Percentiles rank a stretch among this genome's conserved stretches.
phyloP scores from a whole-genome alignment of 306 rosid species.

The apple (Malus domestica) region DNA sequence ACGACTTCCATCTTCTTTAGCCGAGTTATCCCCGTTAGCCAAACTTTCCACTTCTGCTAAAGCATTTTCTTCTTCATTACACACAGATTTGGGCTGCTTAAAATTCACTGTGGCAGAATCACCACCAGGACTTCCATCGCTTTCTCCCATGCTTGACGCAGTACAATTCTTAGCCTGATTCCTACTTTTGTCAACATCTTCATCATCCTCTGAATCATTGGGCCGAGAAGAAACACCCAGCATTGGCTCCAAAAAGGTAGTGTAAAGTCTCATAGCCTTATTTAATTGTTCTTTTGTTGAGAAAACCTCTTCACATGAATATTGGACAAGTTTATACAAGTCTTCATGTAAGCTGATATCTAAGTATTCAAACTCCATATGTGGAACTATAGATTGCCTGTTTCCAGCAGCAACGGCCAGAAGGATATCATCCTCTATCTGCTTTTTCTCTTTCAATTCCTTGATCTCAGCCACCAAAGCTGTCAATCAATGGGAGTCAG shows the following conservation, averaged over 20 bases:
- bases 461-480: conserved; percentile 88
- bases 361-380: conserved; percentile 68
- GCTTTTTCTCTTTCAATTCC: conserved; percentile 79
- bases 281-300: conserved; percentile 64
- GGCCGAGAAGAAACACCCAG: conserved; percentile 69
- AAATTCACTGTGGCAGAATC: conserved; percentile 36
- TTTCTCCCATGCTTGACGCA: conserved; percentile 40
- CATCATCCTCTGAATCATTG: conserved; percentile 40
- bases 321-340: conserved; percentile 71
- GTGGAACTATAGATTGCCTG: conserved; percentile 63
- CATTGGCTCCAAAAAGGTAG: conserved; percentile 80
- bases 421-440: conserved; percentile 73
- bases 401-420: conserved; percentile 78
- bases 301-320: conserved; percentile 82
- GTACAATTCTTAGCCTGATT: conserved; percentile 30
- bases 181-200: conserved; percentile 43
- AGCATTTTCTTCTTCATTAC: conserved; percentile 44
- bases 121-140: conserved; percentile 45
- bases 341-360: conserved; percentile 76
- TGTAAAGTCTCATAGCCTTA: conserved; percentile 82
- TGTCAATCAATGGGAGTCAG: conserved; percentile 23
- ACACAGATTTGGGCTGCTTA: conserved; percentile 43
- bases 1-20: conserved; percentile 49
- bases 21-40: conserved; percentile 28
- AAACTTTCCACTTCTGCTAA: conserved; percentile 39